phyloP scores from a whole-genome alignment of 805 yeast species.

The Scheffersomyces ergatensis region DNA sequence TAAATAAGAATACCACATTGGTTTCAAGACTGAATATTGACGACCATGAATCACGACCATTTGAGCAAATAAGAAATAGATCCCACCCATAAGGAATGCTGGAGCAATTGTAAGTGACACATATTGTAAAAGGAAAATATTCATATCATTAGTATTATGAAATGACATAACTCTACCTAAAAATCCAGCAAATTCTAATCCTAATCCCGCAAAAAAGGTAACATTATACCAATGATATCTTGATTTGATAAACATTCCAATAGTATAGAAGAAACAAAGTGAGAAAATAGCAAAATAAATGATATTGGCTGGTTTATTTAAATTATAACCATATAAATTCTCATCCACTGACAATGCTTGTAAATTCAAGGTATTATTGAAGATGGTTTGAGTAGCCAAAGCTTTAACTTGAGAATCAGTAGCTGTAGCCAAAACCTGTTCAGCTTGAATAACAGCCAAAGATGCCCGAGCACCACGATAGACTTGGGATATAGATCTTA shows the following conservation, averaged over 20 bases:
- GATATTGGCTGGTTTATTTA: constrained; percentile 29
- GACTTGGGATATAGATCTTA: constrained; percentile 19
- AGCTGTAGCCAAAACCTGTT: constrained; percentile 38
- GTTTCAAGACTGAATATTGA: constrained; percentile 34
- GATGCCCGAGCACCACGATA: constrained; percentile 38
- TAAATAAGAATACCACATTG: constrained; percentile 43
- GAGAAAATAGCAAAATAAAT: constrained; percentile 27
- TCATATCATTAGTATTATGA: constrained; percentile 15
- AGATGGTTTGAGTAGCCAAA: constrained; percentile 30
- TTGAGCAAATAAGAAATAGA: constrained; percentile 40
- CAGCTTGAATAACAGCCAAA: constrained; percentile 30
- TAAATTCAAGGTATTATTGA: constrained; percentile 30
- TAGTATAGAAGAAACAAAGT: constrained; percentile 19
- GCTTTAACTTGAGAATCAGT: constrained; percentile 23
- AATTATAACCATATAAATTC: constrained; percentile 21
- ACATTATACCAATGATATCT: constrained; percentile 40
- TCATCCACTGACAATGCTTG: constrained; percentile 24
- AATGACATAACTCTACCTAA: constrained; percentile 34
- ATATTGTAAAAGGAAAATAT: constrained; percentile 29
- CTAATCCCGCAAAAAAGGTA: constrained; percentile 34
- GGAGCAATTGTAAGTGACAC: constrained; percentile 38
- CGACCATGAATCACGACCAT: constrained; percentile 37
- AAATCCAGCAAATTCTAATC: constrained; percentile 36
- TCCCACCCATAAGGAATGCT: constrained; percentile 43
- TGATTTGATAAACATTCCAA: constrained; percentile 27